phyloP scores from a whole-genome alignment of 2,329 filamentous ascomycete genomes.

The Botryotinia narcissicola region DNA sequence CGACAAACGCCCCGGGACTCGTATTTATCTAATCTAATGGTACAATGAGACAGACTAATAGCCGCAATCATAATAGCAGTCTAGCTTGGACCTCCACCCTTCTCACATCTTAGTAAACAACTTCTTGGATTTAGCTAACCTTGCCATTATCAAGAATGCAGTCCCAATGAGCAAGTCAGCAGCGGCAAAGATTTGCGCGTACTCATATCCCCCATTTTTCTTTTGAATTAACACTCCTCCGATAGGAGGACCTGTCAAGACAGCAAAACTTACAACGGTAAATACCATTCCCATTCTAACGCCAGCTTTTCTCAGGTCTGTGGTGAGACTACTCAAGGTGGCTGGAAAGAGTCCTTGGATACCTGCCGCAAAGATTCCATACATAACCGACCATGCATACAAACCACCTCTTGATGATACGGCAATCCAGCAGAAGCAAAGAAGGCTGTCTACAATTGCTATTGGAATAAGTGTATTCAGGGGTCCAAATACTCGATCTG shows the following conservation, averaged over 20 bases:
- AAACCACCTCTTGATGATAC: constrained; percentile 45
- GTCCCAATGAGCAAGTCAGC: constrained; percentile 45
- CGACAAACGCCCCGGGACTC: not conserved
- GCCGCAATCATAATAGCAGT: not conserved
- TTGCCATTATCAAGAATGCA: constrained; percentile 43
- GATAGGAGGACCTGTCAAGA: constrained; percentile 54
- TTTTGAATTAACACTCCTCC: constrained; percentile 50
- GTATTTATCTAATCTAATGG: constrained; percentile 3
- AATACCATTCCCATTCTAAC: constrained; percentile 58
- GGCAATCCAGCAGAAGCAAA: constrained; percentile 50
- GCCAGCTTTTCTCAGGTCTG: constrained; percentile 51
- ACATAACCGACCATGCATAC: constrained; percentile 51
- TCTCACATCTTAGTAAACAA: constrained; percentile 31
- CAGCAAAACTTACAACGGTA: constrained; percentile 51
- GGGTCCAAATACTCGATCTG: constrained; percentile 50
- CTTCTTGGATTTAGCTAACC: constrained; percentile 42
- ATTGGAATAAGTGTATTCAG: constrained; percentile 52
- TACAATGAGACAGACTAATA: not conserved
- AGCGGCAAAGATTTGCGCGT: constrained; percentile 52
- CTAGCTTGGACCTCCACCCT: not conserved
- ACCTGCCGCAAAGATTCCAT: constrained; percentile 50
- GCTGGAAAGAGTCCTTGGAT: constrained; percentile 54
- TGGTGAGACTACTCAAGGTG: constrained; percentile 49
- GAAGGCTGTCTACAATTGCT: constrained; percentile 37
- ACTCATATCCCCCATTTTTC: constrained; percentile 47